Conservation (phyloP, 2,329 filamentous ascomycete genomes). For the Pseudogymnoascus sp. region DNA sequence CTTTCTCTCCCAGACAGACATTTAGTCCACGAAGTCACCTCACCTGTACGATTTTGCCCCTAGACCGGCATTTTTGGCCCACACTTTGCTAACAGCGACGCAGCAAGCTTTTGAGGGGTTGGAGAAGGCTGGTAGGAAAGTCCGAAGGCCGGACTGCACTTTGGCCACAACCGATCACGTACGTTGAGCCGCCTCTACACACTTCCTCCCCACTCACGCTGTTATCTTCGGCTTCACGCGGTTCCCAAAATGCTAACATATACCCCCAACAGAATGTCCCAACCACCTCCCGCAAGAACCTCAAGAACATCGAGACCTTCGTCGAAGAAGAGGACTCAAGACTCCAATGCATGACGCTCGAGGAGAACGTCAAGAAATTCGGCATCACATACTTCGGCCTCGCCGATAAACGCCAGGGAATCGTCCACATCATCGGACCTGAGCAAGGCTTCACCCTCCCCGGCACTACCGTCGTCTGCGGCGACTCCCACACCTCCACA, state of each 20-base stretch:
- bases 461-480: constrained; percentile 92
- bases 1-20: constrained; percentile 60
- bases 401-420: constrained; percentile 92
- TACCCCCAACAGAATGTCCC: constrained; percentile 66
- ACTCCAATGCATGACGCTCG: constrained; percentile 87
- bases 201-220: neutral
- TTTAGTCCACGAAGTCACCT: constrained; percentile 96
- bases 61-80: neutral
- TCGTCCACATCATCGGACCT: constrained; percentile 95
- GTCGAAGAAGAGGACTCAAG: constrained; percentile 92
- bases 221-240: neutral
- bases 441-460: constrained; percentile 98
- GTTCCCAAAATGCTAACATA: constrained; percentile 17
- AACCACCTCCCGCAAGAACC: constrained; percentile 79
- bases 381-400: constrained; percentile 96
- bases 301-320: constrained; percentile 90
- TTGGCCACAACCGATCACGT: constrained; percentile 95
- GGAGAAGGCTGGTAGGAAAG: constrained; percentile 76
- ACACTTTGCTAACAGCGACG: constrained; percentile 20
- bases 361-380: constrained; percentile 96
- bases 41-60: constrained; percentile 55
- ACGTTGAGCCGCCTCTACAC: constrained; percentile 33
- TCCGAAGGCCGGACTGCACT: constrained; percentile 92
- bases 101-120: constrained; percentile 96
- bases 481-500: constrained; percentile 96